phyloP scores from a whole-genome alignment of 2,329 filamentous ascomycete species.

The Cladorrhinum sp. region DNA sequence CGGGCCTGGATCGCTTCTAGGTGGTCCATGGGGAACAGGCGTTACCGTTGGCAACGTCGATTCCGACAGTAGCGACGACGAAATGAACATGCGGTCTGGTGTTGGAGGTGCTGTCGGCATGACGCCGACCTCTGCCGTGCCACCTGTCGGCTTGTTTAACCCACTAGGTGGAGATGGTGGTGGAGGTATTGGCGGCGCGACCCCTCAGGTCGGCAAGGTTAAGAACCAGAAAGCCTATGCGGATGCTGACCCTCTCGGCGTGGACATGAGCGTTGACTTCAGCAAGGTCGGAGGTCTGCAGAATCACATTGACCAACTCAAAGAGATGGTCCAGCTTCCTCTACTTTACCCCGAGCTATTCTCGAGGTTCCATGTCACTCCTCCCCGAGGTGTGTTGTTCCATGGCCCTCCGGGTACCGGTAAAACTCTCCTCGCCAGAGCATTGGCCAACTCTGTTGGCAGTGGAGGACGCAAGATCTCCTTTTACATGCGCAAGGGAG shows the following conservation, averaged over 20 bases:
- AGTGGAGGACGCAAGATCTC: slow-evolving; percentile 90
- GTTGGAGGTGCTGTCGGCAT: slow-evolving; percentile 59
- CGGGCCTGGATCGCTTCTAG: slow-evolving; percentile 68
- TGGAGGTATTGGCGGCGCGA: slow-evolving; percentile 38
- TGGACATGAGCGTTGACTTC: slow-evolving; percentile 90
- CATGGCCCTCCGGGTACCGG: slow-evolving; percentile 96
- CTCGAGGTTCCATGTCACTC: slow-evolving; percentile 84
- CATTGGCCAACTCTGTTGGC: slow-evolving; percentile 86
- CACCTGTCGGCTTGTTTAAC: slow-evolving; percentile 44
- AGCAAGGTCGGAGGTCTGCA: slow-evolving; percentile 90
- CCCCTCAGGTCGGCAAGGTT: slow-evolving; percentile 86
- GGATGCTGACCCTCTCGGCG: slow-evolving; percentile 90
- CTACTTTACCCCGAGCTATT: slow-evolving; percentile 95
- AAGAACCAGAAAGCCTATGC: slow-evolving; percentile 90
- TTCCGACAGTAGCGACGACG: slow-evolving; percentile 96
- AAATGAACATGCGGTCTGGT: slow-evolving; percentile 64
- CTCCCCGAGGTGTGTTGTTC: slow-evolving; percentile 91
- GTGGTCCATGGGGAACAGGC: slow-evolving; percentile 69
- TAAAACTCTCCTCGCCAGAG: slow-evolving; percentile 93
- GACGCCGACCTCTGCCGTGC: slow-evolving; percentile 53
- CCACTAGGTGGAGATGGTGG: slow-evolving; percentile 17
- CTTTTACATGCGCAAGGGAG: slow-evolving; percentile 99
- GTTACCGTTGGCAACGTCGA: slow-evolving; percentile 72
- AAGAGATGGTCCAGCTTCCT: slow-evolving; percentile 97
- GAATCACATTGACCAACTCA: slow-evolving; percentile 92